Conservation (phyloP, 192 early-diverging fungal species). For the Coemansia furcata region DNA sequence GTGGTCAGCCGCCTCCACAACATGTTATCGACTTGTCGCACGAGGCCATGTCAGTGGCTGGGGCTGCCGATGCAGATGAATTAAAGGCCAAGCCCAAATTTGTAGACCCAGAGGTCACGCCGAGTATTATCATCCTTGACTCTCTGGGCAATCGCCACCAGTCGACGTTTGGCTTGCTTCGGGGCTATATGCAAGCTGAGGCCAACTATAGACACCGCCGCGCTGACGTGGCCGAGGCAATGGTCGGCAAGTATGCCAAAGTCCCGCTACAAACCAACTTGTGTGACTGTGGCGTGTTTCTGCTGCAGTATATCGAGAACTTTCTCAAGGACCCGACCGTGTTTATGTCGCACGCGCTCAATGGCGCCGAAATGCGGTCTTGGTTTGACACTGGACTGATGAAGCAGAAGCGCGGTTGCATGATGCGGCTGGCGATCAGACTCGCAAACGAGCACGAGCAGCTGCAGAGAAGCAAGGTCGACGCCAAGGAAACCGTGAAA, state of each 20-base stretch:
- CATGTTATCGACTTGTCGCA: slow-evolving; percentile 17
- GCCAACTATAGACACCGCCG: slow-evolving; percentile 54
- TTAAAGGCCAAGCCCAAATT: slow-evolving; percentile 13
- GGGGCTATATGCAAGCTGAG: slow-evolving; percentile 55
- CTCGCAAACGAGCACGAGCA: slow-evolving; percentile 19
- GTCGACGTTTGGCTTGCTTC: slow-evolving; percentile 35
- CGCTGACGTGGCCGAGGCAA: slow-evolving; percentile 27
- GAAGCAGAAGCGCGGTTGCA: slow-evolving; percentile 36
- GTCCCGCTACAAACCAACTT: slow-evolving; percentile 73
- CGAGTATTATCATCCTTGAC: slow-evolving; percentile 43
- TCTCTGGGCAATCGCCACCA: slow-evolving; percentile 48
- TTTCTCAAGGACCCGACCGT: slow-evolving; percentile 57
- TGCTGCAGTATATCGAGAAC: slow-evolving; percentile 76
- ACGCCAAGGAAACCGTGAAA: neutral
- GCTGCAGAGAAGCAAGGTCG: neutral
- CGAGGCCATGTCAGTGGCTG: neutral
- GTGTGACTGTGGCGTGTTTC: slow-evolving; percentile 87
- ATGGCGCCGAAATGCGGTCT: slow-evolving; percentile 26
- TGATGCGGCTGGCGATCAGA: slow-evolving; percentile 19
- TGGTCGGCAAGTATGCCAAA: slow-evolving; percentile 60
- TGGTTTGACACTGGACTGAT: slow-evolving; percentile 32
- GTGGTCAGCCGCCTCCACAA: slow-evolving; percentile 18
- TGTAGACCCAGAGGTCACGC: slow-evolving; percentile 16
- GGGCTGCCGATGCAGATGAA: neutral
- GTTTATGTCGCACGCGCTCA: slow-evolving; percentile 22